Conservation (phyloP, 345 rosid species). For the Kandelia obovata region DNA sequence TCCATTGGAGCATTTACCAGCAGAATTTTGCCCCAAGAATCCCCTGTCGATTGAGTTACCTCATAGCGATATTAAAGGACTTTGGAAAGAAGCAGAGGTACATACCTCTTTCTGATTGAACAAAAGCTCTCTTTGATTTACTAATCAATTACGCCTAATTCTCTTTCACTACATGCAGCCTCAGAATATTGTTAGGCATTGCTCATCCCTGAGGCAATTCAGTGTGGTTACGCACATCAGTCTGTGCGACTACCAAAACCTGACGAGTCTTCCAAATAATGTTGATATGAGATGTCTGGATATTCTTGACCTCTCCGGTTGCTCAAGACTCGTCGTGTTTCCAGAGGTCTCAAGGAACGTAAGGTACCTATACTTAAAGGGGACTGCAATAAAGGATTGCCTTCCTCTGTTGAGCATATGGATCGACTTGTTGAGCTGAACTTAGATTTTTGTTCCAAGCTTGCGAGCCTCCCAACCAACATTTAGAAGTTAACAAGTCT, state of each 20-base stretch:
- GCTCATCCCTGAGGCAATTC: no score
- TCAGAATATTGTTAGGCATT: no score
- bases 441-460: background rate
- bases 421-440: slow-evolving; percentile 3
- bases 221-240: no score
- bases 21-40: background rate
- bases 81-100: slow-evolving; percentile 7
- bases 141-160: no score
- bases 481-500: background rate
- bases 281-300: slow-evolving; percentile 6
- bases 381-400: background rate
- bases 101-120: no score
- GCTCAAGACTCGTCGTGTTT: background rate
- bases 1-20: slow-evolving; percentile 2
- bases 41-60: slow-evolving; percentile 3
- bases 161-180: no score
- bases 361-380: background rate
- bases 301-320: slow-evolving; percentile 1
- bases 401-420: slow-evolving; percentile 1
- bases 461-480: slow-evolving; percentile 2
- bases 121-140: no score
- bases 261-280: slow-evolving; percentile 2
- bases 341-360: slow-evolving; percentile 5
- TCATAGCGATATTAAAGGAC: background rate
- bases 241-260: background rate